A percentile compares a stretch with the other conserved stretches of the same genome.
These are phyloP conservation scores for Saksenaea oblongispora DNA, from an alignment of 371 early-diverging fungal species.

Conservation along the genomic window DNA sequence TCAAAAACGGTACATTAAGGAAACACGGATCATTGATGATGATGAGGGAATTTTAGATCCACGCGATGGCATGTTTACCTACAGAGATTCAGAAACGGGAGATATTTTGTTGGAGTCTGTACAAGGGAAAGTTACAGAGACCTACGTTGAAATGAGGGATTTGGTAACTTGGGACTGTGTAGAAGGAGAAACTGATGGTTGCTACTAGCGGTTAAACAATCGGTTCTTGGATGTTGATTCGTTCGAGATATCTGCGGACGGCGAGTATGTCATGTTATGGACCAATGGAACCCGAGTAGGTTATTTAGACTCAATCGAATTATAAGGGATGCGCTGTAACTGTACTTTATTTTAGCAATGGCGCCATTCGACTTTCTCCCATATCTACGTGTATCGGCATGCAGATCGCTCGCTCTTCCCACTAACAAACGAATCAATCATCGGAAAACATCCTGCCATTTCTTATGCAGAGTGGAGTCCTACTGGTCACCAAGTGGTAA, in stretches of 20 bases:
- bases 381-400: slow-evolving; percentile 77
- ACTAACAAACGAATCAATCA: slow-evolving; percentile 51
- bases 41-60: slow-evolving; percentile 26
- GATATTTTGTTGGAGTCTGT: slow-evolving; percentile 50
- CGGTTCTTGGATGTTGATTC: slow-evolving; percentile 31
- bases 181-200: not conserved
- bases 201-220: slow-evolving; percentile 18
- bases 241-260: slow-evolving; percentile 74
- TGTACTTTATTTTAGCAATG: slow-evolving; percentile 55
- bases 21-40: not conserved
- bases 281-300: slow-evolving; percentile 59
- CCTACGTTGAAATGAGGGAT: slow-evolving; percentile 30
- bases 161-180: slow-evolving; percentile 19
- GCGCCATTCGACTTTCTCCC: slow-evolving; percentile 82
- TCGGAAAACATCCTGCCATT: slow-evolving; percentile 39
- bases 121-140: slow-evolving; percentile 23
- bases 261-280: slow-evolving; percentile 73
- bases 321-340: not conserved
- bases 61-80: slow-evolving; percentile 54
- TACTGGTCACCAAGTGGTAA: slow-evolving; percentile 69
- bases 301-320: not conserved
- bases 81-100: slow-evolving; percentile 34
- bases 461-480: slow-evolving; percentile 82
- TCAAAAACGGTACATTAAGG: slow-evolving; percentile 41
- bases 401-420: slow-evolving; percentile 55